These are phyloP conservation scores for Lyophyllum decastes DNA, from an alignment of 768 basidiomycete genomes.

Conservation along the genomic window DNA sequence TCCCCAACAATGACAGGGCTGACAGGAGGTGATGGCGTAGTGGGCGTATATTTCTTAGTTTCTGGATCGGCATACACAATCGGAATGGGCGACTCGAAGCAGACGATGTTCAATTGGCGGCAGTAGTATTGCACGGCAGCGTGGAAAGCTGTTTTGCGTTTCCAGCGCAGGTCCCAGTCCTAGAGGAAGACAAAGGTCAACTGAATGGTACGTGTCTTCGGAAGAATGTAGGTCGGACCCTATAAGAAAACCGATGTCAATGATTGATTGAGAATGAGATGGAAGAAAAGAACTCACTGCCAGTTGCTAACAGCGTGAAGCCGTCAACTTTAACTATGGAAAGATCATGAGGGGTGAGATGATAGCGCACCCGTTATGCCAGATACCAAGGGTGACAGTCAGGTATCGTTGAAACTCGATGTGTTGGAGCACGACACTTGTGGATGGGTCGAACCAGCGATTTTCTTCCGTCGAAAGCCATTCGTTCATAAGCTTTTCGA, in stretches of 20 bases:
- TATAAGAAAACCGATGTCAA: not conserved
- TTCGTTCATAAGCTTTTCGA: constrained; percentile 66
- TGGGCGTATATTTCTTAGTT: constrained; percentile 22
- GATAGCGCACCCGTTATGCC: constrained; percentile 45
- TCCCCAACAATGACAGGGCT: constrained; percentile 16
- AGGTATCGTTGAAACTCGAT: constrained; percentile 69
- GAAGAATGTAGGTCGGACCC: constrained; percentile 4
- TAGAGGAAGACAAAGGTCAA: not conserved
- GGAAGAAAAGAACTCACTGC: constrained; percentile 17
- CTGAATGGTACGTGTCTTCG: not conserved
- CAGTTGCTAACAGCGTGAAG: constrained; percentile 15
- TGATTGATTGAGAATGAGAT: not conserved
- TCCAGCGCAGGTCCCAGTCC: constrained; percentile 62
- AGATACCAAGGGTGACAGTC: constrained; percentile 68
- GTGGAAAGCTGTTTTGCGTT: constrained; percentile 76
- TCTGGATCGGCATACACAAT: constrained; percentile 46
- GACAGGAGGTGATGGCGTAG: constrained; percentile 7
- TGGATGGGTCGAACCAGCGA: constrained; percentile 74
- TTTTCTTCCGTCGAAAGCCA: constrained; percentile 83
- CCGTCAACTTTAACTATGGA: not conserved
- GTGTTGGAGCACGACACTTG: constrained; percentile 60
- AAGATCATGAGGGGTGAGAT: not conserved
- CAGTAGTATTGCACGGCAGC: constrained; percentile 76
- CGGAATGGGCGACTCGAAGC: constrained; percentile 61
- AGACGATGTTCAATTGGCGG: constrained; percentile 66